phyloP scores from a whole-genome alignment of 371 early-diverging fungal genomes.

The Batrachochytrium dendrobatidis region DNA sequence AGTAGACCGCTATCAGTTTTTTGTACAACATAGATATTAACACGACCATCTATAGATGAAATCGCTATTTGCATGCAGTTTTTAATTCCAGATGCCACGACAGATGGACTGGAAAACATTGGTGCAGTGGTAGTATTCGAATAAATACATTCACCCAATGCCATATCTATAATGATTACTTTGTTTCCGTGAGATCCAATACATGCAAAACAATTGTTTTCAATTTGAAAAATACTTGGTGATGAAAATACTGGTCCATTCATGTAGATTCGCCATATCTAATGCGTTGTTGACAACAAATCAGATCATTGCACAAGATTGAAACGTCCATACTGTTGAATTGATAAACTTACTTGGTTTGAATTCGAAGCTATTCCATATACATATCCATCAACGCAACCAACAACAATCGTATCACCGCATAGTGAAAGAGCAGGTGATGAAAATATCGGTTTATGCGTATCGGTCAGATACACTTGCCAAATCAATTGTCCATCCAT shows the following conservation, averaged over 20 bases:
- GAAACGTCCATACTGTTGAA: neutral
- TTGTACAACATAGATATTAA: too few relatives aligned
- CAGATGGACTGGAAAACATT: too few relatives aligned
- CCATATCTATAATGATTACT: too few relatives aligned
- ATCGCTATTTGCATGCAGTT: too few relatives aligned
- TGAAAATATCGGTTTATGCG: constrained; percentile 4
- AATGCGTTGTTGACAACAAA: neutral
- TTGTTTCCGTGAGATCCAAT: too few relatives aligned
- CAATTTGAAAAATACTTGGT: constrained; percentile 3
- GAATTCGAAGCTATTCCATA: neutral
- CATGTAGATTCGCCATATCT: neutral
- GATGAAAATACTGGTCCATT: constrained; percentile 6
- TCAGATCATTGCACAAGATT: neutral
- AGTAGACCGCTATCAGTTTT: too few relatives aligned
- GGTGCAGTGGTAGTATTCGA: too few relatives aligned
- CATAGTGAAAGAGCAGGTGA: neutral
- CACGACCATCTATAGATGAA: too few relatives aligned
- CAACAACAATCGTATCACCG: neutral
- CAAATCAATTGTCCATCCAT: neutral
- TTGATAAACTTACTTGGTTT: neutral
- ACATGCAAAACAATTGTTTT: too few relatives aligned
- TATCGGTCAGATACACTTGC: neutral
- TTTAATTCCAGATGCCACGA: too few relatives aligned
- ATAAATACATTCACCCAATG: too few relatives aligned
- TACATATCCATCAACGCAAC: neutral